Percentiles rank a stretch among this genome's conserved stretches.
Evolutionary conservation across 176 grass and related monocot species (phyloP).

Genomic region (Hsuehochloa calcarea): DNA sequence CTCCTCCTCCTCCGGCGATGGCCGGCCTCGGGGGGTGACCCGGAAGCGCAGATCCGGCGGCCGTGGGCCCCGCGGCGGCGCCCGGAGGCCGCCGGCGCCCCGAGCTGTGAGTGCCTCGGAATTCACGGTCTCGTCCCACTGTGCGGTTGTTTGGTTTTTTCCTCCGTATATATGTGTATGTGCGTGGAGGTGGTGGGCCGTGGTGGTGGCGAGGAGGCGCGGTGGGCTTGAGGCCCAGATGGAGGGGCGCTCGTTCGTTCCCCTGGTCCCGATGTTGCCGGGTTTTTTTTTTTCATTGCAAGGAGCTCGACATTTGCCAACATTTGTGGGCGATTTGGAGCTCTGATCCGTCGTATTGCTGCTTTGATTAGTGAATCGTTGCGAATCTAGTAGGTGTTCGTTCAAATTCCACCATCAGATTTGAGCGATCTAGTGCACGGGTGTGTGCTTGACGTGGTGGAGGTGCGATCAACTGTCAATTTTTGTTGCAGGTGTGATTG

Average conservation of each 20-base stretch:
- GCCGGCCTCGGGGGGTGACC: neutral
- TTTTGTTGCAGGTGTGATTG: neutral
- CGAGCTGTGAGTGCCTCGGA: constrained; percentile 59
- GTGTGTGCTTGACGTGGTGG: neutral
- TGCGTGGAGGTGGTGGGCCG: constrained; percentile 43
- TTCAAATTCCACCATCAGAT: neutral
- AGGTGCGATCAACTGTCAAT: neutral
- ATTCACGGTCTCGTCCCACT: constrained; percentile 37
- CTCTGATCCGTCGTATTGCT: constrained; percentile 11
- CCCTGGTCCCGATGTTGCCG: neutral
- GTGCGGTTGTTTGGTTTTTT: no score
- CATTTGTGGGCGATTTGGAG: neutral
- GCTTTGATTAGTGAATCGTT: neutral
- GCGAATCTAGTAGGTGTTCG: neutral
- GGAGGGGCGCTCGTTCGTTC: neutral
- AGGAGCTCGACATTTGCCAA: neutral
- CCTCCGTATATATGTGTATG: neutral
- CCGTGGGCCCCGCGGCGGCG: constrained; percentile 19
- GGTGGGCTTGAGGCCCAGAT: constrained; percentile 56
- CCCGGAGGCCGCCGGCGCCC: constrained; percentile 26
- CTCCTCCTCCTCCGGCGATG: constrained; percentile 21
- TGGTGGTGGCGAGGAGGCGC: neutral
- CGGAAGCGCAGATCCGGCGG: constrained; percentile 47
- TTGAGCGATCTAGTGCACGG: neutral
- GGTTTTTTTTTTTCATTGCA: neutral